phyloP scores from a whole-genome alignment of 2,329 filamentous ascomycete species.

The Sporothrix mexicana region DNA sequence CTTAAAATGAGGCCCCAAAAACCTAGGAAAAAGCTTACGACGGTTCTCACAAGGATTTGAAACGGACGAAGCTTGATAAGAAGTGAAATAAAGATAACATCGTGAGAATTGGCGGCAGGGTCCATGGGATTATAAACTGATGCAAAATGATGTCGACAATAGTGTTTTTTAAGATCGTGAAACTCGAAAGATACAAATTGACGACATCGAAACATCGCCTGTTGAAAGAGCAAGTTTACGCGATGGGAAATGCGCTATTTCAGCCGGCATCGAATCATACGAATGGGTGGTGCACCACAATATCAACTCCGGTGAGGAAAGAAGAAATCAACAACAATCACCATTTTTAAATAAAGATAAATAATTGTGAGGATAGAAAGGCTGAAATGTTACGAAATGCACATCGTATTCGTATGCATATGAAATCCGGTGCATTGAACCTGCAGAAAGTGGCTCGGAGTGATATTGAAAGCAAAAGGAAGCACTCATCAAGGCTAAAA shows the following conservation, averaged over 20 bases:
- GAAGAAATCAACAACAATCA: neutral
- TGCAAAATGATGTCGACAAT: neutral
- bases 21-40: neutral
- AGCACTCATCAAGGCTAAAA: neutral
- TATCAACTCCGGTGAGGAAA: neutral
- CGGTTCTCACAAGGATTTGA: neutral
- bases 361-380: too few species aligned
- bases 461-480: neutral
- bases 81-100: neutral
- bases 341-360: neutral
- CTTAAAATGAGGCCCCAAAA: neutral
- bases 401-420: neutral
- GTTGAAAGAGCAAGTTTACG: too few species aligned
- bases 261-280: neutral
- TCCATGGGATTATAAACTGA: neutral
- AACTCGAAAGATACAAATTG: neutral
- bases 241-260: too few species aligned
- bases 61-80: conserved; percentile 13
- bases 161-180: neutral
- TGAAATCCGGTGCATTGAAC: neutral
- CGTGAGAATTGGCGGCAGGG: conserved; percentile 1
- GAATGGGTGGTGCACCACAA: neutral
- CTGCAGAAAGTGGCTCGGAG: neutral
- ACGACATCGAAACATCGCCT: too few species aligned
- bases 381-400: neutral